Conservation (phyloP, 768 basidiomycete genomes). For the Gymnopilus dilepis region DNA sequence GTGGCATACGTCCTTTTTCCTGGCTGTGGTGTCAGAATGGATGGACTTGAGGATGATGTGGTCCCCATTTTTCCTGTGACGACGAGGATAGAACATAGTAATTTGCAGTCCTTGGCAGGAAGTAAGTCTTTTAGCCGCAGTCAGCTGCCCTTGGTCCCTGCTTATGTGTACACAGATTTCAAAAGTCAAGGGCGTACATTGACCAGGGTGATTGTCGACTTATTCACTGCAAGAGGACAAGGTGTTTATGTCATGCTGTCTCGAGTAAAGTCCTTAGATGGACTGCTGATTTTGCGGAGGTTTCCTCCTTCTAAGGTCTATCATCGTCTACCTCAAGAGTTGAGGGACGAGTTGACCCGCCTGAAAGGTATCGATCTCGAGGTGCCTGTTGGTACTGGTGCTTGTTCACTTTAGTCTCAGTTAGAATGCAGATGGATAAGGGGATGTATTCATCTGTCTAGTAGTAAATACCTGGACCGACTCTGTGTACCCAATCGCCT, state of each 20-base stretch:
- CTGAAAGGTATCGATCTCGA: neutral
- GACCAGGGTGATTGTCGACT: constrained; percentile 28
- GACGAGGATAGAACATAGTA: neutral
- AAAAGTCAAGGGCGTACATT: constrained; percentile 34
- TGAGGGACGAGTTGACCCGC: neutral
- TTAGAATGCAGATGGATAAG: no score
- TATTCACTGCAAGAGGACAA: constrained; percentile 21
- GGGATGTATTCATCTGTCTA: no score
- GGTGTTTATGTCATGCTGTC: constrained; percentile 37
- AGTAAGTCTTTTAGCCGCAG: neutral
- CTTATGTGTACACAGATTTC: constrained; percentile 33
- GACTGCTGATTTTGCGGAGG: constrained; percentile 26
- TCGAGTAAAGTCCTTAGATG: constrained; percentile 24
- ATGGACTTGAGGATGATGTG: constrained; percentile 5
- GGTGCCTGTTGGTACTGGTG: neutral
- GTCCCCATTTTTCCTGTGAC: constrained; percentile 17
- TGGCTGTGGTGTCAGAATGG: neutral
- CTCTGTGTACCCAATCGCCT: no score
- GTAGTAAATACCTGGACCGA: no score
- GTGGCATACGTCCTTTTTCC: constrained; percentile 13
- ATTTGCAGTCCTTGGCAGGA: neutral
- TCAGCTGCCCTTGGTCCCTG: constrained; percentile 31
- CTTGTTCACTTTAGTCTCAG: no score
- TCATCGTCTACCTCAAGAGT: constrained; percentile 19
- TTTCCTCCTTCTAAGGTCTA: constrained; percentile 27